Conservation (phyloP, 352 stramenopile genomes). For the Pythium biforme region DNA sequence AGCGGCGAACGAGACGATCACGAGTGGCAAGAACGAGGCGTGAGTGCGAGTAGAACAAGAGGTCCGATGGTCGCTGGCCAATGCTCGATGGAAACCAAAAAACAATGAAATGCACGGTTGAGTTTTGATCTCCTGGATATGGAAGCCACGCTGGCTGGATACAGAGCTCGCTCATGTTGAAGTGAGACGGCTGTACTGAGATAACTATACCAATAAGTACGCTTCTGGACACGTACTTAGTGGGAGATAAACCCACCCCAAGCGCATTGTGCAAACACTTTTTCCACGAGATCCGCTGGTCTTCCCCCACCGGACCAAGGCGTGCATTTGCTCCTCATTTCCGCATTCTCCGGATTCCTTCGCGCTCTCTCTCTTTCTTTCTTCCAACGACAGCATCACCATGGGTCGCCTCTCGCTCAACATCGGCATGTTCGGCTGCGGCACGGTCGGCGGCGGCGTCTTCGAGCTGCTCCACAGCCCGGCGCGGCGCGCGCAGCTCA, state of each 20-base stretch:
- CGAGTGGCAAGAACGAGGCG: background rate
- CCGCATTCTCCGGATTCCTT: background rate
- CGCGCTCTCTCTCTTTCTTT: slow-evolving; percentile 1
- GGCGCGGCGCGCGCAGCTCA: slow-evolving; percentile 47
- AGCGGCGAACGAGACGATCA: background rate
- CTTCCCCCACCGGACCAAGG: no score
- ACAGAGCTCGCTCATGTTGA: slow-evolving; percentile 8
- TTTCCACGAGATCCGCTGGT: background rate
- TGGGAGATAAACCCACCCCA: background rate
- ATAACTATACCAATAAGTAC: slow-evolving; percentile 1
- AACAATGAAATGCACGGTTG: no score
- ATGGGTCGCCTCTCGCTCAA: slow-evolving; percentile 50
- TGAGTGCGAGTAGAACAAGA: no score
- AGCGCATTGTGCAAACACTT: slow-evolving; percentile 21
- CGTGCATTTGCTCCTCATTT: background rate
- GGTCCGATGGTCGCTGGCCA: no score
- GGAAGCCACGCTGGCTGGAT: no score
- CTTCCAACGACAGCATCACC: background rate
- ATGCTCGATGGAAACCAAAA: no score
- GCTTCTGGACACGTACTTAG: slow-evolving; percentile 11
- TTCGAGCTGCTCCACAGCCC: slow-evolving; percentile 84
- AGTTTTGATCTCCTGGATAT: no score
- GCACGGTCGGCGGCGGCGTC: slow-evolving; percentile 86
- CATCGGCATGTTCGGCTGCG: slow-evolving; percentile 88
- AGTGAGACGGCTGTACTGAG: slow-evolving; percentile 10